Conservation (phyloP, 2,329 filamentous ascomycete genomes). For the Cordyceps tenuipes region DNA sequence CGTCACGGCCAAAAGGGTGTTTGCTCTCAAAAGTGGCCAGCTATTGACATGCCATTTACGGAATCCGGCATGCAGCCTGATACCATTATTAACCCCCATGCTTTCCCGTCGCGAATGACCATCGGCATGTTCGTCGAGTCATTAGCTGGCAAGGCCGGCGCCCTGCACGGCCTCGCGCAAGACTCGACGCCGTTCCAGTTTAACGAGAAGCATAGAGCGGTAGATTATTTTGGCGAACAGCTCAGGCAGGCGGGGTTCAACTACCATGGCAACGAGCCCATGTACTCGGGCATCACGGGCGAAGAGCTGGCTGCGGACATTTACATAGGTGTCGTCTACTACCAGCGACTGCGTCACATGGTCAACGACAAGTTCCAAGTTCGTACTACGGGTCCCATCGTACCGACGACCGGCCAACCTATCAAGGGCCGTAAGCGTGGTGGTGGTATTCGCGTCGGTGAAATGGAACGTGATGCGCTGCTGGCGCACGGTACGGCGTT, state of each 20-base stretch:
- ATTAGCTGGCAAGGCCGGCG: conserved; percentile 87
- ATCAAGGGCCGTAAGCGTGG: conserved; percentile 96
- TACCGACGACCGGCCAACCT: conserved; percentile 83
- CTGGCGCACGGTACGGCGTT: conserved; percentile 94
- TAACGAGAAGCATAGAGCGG: conserved; percentile 83
- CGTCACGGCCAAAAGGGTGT: conserved; percentile 98
- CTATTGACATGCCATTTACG: conserved; percentile 89
- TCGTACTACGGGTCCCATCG: conserved; percentile 87
- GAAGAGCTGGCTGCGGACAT: conserved; percentile 92
- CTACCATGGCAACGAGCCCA: conserved; percentile 96
- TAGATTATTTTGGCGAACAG: conserved; percentile 93
- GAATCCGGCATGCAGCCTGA: conserved; percentile 96
- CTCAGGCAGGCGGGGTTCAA: conserved; percentile 93
- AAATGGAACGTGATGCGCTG: conserved; percentile 96
- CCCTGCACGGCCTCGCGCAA: conserved; percentile 90
- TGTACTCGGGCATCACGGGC: conserved; percentile 96
- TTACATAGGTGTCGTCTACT: conserved; percentile 95
- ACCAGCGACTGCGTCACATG: conserved; percentile 97
- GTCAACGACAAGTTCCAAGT: conserved; percentile 99
- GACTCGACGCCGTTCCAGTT: conserved; percentile 95
- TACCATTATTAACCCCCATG: conserved; percentile 98
- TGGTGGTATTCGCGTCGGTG: conserved; percentile 96
- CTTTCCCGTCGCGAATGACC: conserved; percentile 98
- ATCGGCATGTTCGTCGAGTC: conserved; percentile 99
- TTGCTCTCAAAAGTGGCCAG: conserved; percentile 89